These are phyloP conservation scores for Trichoderma koningiopsis DNA, from an alignment of 2,329 filamentous ascomycete species.

Conservation along the genomic window DNA sequence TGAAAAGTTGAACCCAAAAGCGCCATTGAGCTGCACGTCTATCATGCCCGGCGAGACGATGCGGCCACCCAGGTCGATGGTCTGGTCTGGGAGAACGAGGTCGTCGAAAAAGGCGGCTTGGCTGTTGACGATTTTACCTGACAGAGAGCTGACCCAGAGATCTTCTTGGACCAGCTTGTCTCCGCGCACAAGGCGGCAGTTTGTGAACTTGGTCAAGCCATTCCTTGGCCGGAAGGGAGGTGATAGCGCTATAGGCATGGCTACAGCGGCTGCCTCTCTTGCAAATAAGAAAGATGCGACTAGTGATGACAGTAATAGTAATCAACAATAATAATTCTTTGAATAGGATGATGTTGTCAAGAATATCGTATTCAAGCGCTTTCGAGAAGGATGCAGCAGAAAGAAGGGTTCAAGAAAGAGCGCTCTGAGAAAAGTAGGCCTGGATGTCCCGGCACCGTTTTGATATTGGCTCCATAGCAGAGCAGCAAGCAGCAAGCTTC, in stretches of 20 bases:
- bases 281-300: not conserved
- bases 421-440: constrained; percentile 18
- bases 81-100: constrained; percentile 68
- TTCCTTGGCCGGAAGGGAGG: constrained; percentile 43
- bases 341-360: not conserved
- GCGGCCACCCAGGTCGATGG: constrained; percentile 78
- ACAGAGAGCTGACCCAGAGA: constrained; percentile 83
- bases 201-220: constrained; percentile 83
- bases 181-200: constrained; percentile 75
- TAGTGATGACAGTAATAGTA: not conserved
- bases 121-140: constrained; percentile 78
- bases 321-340: not conserved
- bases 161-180: constrained; percentile 71
- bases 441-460: constrained; percentile 7
- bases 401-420: constrained; percentile 1
- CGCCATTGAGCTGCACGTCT: constrained; percentile 89
- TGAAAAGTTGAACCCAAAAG: constrained; percentile 91
- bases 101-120: constrained; percentile 70
- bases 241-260: constrained; percentile 53
- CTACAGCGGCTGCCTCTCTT: constrained; percentile 25
- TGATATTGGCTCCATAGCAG: constrained; percentile 25
- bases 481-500: constrained; percentile 19
- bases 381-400: constrained; percentile 20
- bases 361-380: not conserved
- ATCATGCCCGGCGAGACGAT: constrained; percentile 86